Conservation (phyloP, 441 rosid genomes). For the Hura crepitans region DNA sequence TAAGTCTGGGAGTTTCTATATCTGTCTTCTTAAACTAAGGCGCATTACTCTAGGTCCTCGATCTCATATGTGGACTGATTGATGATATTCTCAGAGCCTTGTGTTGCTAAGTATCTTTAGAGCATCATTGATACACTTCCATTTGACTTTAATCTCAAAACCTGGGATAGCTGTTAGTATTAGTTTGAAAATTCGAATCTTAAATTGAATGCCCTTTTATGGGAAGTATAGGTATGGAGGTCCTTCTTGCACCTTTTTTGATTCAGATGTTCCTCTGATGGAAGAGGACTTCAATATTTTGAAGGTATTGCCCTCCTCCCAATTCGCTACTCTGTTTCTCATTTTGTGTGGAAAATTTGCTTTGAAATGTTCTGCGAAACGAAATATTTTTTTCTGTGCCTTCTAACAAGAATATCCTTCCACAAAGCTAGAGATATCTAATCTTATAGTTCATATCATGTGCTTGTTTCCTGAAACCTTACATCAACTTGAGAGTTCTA, state of each 20-base stretch:
- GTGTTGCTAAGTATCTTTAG: slow-evolving; percentile 76
- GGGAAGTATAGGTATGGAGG: slow-evolving; percentile 96
- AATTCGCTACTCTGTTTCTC: too few relatives aligned
- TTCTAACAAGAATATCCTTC: neutral
- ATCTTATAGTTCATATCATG: slow-evolving; percentile 7
- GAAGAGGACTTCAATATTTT: slow-evolving; percentile 77
- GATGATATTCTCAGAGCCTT: slow-evolving; percentile 70
- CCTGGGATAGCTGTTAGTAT: slow-evolving; percentile 3
- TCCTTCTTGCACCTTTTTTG: slow-evolving; percentile 84
- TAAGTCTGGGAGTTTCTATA: neutral
- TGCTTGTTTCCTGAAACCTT: slow-evolving; percentile 5
- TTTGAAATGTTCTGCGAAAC: neutral
- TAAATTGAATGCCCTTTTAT: slow-evolving; percentile 22
- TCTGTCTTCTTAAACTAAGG: slow-evolving; percentile 27
- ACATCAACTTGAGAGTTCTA: neutral
- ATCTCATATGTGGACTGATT: slow-evolving; percentile 69
- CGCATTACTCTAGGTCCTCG: slow-evolving; percentile 59
- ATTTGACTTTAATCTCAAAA: slow-evolving; percentile 15
- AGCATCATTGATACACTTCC: slow-evolving; percentile 54
- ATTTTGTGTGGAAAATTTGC: neutral
- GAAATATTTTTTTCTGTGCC: neutral
- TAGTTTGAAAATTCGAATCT: too few relatives aligned
- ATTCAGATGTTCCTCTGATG: slow-evolving; percentile 68
- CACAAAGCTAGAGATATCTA: neutral
- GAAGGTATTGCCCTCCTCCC: slow-evolving; percentile 52